These are phyloP conservation scores for Malus fusca DNA, from an alignment of 306 rosid genomes.

Conservation along the genomic window DNA sequence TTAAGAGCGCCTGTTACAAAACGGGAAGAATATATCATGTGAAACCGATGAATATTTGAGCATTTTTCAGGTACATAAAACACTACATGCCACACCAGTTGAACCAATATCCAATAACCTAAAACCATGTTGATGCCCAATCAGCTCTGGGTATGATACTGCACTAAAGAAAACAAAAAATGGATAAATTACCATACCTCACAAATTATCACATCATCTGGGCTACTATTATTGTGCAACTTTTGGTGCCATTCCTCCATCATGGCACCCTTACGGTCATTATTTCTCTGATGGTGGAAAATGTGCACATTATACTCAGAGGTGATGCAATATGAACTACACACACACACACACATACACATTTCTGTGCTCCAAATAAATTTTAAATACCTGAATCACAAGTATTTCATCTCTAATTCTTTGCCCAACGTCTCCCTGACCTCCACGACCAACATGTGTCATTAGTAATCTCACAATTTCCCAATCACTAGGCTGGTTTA, in stretches of 20 bases:
- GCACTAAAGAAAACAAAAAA: no score
- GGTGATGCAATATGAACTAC: not conserved
- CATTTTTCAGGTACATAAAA: no score
- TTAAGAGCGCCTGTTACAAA: no score
- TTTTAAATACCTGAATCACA: slow-evolving; percentile 21
- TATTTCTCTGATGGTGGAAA: slow-evolving; percentile 24
- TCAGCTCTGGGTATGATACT: no score
- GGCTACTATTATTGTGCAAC: slow-evolving; percentile 35
- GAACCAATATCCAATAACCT: no score
- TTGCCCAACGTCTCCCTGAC: slow-evolving; percentile 26
- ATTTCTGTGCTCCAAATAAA: not conserved
- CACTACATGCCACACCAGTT: no score
- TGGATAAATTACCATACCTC: no score
- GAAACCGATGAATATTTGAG: no score
- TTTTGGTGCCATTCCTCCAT: slow-evolving; percentile 45
- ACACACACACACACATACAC: no score
- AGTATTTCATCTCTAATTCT: slow-evolving; percentile 33
- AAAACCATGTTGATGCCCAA: no score
- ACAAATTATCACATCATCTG: no score
- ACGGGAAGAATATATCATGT: no score
- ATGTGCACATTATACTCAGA: not conserved
- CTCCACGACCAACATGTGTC: slow-evolving; percentile 1
- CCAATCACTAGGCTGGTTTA: slow-evolving; percentile 20
- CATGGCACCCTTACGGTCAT: slow-evolving; percentile 28
- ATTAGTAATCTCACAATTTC: slow-evolving; percentile 15